Percentiles rank a stretch among this genome's conserved stretches.
These are phyloP conservation scores for Aspergillus ochraceus DNA, from an alignment of 2,329 filamentous ascomycete species.

Conservation along the genomic window DNA sequence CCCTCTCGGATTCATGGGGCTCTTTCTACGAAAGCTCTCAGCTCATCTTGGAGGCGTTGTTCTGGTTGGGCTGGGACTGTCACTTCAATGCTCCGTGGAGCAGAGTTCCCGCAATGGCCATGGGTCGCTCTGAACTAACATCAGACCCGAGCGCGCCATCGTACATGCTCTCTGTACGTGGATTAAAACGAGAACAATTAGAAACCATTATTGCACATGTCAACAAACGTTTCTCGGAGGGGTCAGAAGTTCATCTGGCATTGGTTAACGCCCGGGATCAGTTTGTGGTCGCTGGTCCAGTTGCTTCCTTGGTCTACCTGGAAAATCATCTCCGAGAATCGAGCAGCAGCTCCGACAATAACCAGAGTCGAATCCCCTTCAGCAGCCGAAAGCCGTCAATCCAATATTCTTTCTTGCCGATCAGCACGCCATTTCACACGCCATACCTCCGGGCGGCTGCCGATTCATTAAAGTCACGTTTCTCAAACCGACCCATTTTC, in stretches of 20 bases:
- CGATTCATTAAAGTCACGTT: conserved; percentile 17
- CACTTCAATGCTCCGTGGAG: conserved; percentile 14
- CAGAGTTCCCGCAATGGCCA: not conserved
- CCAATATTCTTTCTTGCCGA: conserved; percentile 37
- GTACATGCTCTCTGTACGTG: conserved; percentile 20
- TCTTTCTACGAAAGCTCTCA: conserved; percentile 29
- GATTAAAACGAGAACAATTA: conserved; percentile 1
- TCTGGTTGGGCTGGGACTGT: conserved; percentile 19
- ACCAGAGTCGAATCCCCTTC: conserved; percentile 29
- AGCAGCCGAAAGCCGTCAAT: conserved; percentile 30
- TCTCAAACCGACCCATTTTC: conserved; percentile 7
- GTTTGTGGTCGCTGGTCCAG: conserved; percentile 18
- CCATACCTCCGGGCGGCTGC: conserved; percentile 31
- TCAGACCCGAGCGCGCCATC: conserved; percentile 1
- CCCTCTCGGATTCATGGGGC: conserved; percentile 35
- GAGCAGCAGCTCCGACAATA: conserved; percentile 2
- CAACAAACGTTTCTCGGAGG: conserved; percentile 4
- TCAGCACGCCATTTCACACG: conserved; percentile 45
- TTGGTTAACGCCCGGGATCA: conserved; percentile 18
- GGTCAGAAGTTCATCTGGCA: conserved; percentile 6
- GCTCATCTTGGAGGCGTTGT: conserved; percentile 30
- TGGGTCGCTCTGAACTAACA: not conserved
- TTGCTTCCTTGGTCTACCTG: conserved; percentile 13
- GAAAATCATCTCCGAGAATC: conserved; percentile 6
- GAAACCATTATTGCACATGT: conserved; percentile 4